These are phyloP conservation scores for Camellia oleifera DNA, from an alignment of 179 eudicot species.

Conservation along the genomic window DNA sequence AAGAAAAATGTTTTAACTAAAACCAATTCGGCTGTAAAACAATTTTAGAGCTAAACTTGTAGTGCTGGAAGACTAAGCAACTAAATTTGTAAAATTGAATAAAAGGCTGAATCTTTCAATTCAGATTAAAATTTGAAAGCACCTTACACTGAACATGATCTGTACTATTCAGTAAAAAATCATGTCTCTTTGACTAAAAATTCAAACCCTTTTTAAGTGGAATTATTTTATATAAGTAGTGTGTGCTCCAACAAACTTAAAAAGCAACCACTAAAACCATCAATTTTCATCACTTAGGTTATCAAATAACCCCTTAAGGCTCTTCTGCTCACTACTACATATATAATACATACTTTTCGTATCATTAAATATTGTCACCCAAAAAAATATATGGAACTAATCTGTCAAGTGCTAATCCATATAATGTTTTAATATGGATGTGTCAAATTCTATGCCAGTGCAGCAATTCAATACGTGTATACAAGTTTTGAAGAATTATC, in stretches of 20 bases:
- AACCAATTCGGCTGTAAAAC: background rate
- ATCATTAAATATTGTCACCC: background rate
- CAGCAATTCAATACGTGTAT: background rate
- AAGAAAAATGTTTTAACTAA: background rate
- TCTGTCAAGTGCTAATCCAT: background rate
- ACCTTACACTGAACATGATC: background rate
- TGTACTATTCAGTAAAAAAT: background rate
- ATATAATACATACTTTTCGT: background rate
- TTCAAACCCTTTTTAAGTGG: background rate
- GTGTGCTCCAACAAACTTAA: too few species aligned
- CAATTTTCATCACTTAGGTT: constrained; percentile 3
- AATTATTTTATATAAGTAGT: too few species aligned
- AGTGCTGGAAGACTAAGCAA: constrained; percentile 1
- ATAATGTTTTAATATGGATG: background rate
- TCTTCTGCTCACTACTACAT: background rate
- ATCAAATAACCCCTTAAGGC: background rate
- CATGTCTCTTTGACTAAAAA: background rate
- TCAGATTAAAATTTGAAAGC: background rate
- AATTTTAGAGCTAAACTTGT: background rate
- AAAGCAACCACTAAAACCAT: background rate
- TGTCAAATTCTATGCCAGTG: background rate
- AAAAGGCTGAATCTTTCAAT: background rate
- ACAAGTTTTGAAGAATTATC: background rate
- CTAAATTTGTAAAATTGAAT: background rate
- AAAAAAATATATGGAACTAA: background rate